Evolutionary conservation across 306 rosid species (phyloP), one percentile per base, ranked within the genome.

Genomic region (Trifolium dubium): DNA sequence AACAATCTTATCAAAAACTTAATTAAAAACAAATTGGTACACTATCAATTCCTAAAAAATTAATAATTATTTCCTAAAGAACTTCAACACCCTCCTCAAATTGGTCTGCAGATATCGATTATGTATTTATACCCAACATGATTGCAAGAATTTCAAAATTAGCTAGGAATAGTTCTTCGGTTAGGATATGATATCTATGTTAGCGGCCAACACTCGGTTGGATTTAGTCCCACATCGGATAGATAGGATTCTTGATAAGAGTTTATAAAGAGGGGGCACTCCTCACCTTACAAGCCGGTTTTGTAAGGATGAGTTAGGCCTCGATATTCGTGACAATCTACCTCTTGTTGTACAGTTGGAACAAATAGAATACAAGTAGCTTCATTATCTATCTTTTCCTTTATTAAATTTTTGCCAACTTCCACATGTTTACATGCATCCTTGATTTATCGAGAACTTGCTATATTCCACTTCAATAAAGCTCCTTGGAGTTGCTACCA

Each of bases 1-100:
- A 58, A 11, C 35, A 58, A 3, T 30, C 64, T 29, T 58, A 13
- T 58, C 2, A 29, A 11, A 58, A 58, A 29, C 39, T 29, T 15
- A 30, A 58, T 58, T 31, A 12, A 58, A 55, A 29, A 1, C 1
- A 5, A 15, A 7, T 17, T 6, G 58, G 10, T 12, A 30, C 64
- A 28, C 17, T 10, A 29, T 5, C 11, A 29, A 58, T 29, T 58
- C 37, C 64, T 58, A 58, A 18, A 54, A 19, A 55, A 55, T 32
- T 55, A 37, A 37, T 35, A 1, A 35, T 5, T 35, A 54, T 18
- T 54, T 54, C 30, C 60, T 54, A 54, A 56, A 56, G 28, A 28
- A 58, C 37, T 58, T 58, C 37, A 28, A 29, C 64, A 58, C 64
- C 39, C 64, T 58, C 62, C 35, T 56, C 37, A 28, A 28, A 5